A percentile compares a stretch with the other conserved stretches of the same genome.
These are phyloP conservation scores for Pythium inflatum DNA, from an alignment of 352 stramenopile species.

Conservation along the genomic window DNA sequence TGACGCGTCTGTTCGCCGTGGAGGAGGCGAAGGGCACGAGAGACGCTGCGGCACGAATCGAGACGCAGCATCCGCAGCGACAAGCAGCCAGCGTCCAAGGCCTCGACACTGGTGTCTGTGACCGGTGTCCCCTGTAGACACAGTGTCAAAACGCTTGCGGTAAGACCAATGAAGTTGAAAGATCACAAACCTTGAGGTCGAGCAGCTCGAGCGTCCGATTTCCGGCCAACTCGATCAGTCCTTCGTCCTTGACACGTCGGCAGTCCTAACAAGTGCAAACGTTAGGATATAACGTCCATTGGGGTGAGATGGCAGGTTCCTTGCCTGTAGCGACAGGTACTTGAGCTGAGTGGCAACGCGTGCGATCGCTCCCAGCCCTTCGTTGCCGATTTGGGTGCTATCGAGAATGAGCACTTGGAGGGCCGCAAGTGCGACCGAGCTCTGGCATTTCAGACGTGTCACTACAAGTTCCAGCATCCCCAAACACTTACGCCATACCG, in stretches of 20 bases:
- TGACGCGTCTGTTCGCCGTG: conserved; percentile 35
- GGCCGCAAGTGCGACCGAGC: conserved; percentile 34
- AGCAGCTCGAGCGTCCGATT: conserved; percentile 53
- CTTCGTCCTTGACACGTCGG: conserved; percentile 48
- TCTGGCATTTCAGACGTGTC: conserved; percentile 21
- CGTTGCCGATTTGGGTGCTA: conserved; percentile 54
- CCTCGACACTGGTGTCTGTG: conserved; percentile 48
- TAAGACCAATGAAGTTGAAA: background rate
- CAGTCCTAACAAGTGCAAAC: conserved; percentile 46
- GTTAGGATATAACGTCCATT: no score
- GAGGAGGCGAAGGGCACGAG: conserved; percentile 47
- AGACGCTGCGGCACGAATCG: conserved; percentile 73
- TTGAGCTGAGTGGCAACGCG: conserved; percentile 42
- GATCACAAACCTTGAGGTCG: conserved; percentile 62
- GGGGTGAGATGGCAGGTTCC: no score
- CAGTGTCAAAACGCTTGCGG: background rate
- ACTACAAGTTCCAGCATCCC: no score
- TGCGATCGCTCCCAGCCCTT: conserved; percentile 44
- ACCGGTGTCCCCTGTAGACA: conserved; percentile 51
- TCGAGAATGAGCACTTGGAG: conserved; percentile 73
- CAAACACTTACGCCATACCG: background rate
- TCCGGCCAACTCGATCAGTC: conserved; percentile 43
- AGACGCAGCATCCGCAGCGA: conserved; percentile 60
- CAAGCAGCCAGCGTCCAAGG: conserved; percentile 44
- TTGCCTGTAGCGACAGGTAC: conserved; percentile 68